Conservation (phyloP, 2,329 filamentous ascomycete genomes). For the Sphaerulina vaccinii region DNA sequence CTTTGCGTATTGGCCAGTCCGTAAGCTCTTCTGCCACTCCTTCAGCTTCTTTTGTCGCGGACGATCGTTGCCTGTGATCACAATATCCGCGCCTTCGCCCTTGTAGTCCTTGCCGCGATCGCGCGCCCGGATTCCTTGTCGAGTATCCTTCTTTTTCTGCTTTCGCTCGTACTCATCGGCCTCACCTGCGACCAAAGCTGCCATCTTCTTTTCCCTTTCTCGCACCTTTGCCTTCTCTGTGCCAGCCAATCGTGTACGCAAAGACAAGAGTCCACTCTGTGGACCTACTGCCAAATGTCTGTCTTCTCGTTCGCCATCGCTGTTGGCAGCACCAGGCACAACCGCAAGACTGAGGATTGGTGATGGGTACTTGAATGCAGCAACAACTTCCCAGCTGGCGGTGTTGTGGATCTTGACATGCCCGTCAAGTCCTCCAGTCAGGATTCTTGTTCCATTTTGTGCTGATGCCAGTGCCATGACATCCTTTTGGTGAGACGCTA, state of each 20-base stretch:
- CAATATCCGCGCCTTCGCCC: conserved; percentile 81
- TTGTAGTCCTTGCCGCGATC: conserved; percentile 71
- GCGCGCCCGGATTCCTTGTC: conserved; percentile 61
- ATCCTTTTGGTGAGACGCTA: conserved; percentile 96
- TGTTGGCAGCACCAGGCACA: conserved; percentile 58
- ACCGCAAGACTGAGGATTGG: conserved; percentile 84
- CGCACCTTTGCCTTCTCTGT: conserved; percentile 73
- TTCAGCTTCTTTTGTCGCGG: conserved; percentile 62
- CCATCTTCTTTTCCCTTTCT: conserved; percentile 81
- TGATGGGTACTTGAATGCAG: conserved; percentile 86
- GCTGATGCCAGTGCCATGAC: conserved; percentile 84
- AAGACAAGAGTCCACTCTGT: conserved; percentile 86
- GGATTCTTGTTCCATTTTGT: conserved; percentile 73
- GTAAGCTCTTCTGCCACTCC: conserved; percentile 80
- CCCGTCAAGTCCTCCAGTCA: conserved; percentile 87
- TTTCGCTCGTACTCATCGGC: conserved; percentile 75
- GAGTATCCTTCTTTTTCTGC: conserved; percentile 61
- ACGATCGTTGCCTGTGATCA: conserved; percentile 74
- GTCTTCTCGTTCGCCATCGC: conserved; percentile 64
- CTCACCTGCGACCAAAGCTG: conserved; percentile 72
- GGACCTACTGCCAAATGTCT: conserved; percentile 94
- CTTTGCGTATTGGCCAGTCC: conserved; percentile 71
- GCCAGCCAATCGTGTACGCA: conserved; percentile 84
- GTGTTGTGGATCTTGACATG: conserved; percentile 98
- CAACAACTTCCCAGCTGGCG: conserved; percentile 91